Evolutionary conservation across 148 eudicot genomes (phyloP), one percentile per base, ranked within the genome.

Genomic region (Linanthus parryae): DNA sequence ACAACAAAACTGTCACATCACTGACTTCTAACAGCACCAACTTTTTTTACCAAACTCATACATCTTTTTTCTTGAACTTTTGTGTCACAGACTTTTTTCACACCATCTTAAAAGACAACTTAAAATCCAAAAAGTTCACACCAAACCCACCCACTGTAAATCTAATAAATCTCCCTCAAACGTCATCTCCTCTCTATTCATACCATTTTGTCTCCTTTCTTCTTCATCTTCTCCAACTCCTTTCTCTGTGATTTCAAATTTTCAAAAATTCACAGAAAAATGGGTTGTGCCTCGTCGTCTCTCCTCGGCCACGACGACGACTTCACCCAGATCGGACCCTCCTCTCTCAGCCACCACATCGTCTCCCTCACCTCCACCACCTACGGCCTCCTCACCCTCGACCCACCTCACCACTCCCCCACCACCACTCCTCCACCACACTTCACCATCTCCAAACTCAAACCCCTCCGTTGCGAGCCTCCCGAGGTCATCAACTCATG

Each of bases 321-420:
- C 0, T 75, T 85, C 68, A 40, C 68, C 39, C 73, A 68, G 18
- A 68, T 77, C 17, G 72, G 85, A 9, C 62, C 64, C 63, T 45
- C 75, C 0, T 57, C 58, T 0, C 56, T 83, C 19, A 51, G 78
- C 38, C 86, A 82, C 71, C 95, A 85, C 75, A 74, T 85, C 18
- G 95, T 85, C 22, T 85, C 89, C 8, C 84, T 85, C 43, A 82
- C 83, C 35, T 85, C 95, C 68, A 69, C 95, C 57, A 85, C 89
- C 12, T 85, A 85, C 33, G 95, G 95, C 31, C 67, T 82, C 19
- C 61, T 85, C 5, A 45, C 66, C 26, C 63, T 83, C 36, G 73
- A 69, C 50, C 74, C 76, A 4, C 79, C 79, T 61, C 36, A 7
- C 35, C 73, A 14, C 26, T 62, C 45, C 4, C 39, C 70, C 49